Base-by-base conservation (phyloP, 2,329 filamentous ascomycete genomes). In the Penicillium sp. region DNA sequence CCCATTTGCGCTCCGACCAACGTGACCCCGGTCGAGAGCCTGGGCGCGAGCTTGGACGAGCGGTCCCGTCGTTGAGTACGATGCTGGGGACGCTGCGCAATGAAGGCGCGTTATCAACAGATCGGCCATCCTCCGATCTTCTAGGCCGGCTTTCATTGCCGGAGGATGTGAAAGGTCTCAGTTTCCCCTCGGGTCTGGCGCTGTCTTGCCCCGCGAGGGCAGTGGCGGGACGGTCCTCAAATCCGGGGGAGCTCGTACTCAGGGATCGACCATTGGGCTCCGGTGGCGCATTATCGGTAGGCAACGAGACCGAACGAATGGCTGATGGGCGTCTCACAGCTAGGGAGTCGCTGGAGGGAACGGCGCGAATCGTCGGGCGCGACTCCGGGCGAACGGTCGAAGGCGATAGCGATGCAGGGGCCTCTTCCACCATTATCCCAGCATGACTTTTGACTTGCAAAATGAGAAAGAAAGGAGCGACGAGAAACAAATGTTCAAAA, bases 1-100 rank as follows among this genome's bases (percentile, higher is more conserved):
- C 69, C 75, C 68, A 77, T 72, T 67, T 78, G 55, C 72, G 74
- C 64, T 71, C 76, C 55, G 68, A 78, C 73, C 70, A 77, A 59
- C 71, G 73, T 56, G 73, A 79, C 50, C 72, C 71, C 6, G 73
- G 73, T 21, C 73, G 67, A 19, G 66, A 68, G n/a, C 70, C 64
- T 6, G 66, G 62, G 28, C 67, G 63, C 29, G 66, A 68, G 34
- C 56, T 56, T 6, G 67, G 69, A 23, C 68, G 68, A 18, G 60
- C 53, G 39, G 61, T 60, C 36, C 60, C 47, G 45, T 76, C 74
- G 46, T 76, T 70, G 48, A 77, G 65, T 29, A 72, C 57, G 40
- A 77, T 77, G 54, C 69, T 76, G 45, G 75, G 75, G 34, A 77
- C 70, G 47, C 70, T 73, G 48, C 64, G 67, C 46, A 71, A 48